phyloP scores from a whole-genome alignment of 2,329 filamentous ascomycete species.

The Cephalotrichum gorgonifer region DNA sequence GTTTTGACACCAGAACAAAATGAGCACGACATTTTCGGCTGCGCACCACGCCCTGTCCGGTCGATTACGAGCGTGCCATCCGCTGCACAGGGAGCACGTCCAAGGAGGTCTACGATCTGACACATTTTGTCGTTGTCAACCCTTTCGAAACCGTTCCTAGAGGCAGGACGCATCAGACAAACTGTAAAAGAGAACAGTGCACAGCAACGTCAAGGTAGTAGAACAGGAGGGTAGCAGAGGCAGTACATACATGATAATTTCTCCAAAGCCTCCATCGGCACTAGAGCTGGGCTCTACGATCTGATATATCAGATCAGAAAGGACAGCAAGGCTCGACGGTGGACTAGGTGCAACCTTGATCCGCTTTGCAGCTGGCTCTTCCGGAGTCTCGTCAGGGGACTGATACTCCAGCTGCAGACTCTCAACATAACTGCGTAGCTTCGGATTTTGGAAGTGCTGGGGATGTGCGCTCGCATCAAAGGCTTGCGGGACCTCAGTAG shows the following conservation, averaged over 20 bases:
- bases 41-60: not conserved
- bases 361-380: constrained; percentile 15
- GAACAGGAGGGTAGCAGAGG: not conserved
- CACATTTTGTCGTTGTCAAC: constrained; percentile 40
- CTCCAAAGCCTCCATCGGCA: constrained; percentile 18
- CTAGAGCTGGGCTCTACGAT: constrained; percentile 12
- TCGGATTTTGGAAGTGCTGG: constrained; percentile 10
- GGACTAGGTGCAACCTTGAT: constrained; percentile 14
- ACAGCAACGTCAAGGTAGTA: not conserved
- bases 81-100: constrained; percentile 45
- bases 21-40: not conserved
- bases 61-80: constrained; percentile 29
- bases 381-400: constrained; percentile 11
- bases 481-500: constrained; percentile 11
- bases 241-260: constrained; percentile 35
- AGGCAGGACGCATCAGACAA: not conserved
- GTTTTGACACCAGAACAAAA: not conserved
- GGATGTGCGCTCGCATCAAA: constrained; percentile 2
- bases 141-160: constrained; percentile 24
- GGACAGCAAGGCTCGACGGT: constrained; percentile 10
- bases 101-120: constrained; percentile 42
- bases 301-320: constrained; percentile 16
- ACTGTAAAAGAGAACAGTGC: not conserved
- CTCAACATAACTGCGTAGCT: constrained; percentile 18
- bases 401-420: constrained; percentile 16